Evolutionary conservation across 2,329 filamentous ascomycete genomes (phyloP), one percentile per base, ranked within the genome.

Genomic region (Phialemonium atrogriseum): DNA sequence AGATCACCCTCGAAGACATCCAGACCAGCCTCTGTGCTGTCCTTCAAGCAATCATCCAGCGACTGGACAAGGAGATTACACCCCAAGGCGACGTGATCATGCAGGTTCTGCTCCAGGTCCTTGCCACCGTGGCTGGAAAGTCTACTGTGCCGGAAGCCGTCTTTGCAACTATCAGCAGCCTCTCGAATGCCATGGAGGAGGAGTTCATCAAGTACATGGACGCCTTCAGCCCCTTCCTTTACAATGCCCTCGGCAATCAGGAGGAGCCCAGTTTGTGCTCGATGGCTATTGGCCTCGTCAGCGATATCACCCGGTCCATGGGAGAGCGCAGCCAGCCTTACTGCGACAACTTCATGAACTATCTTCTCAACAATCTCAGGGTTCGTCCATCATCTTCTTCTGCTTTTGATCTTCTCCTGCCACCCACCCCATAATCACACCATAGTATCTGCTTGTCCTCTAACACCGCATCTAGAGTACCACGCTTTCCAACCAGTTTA

Each of bases 121-220:
- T 98, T 33, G 74, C 67, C 46, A 82, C 76, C 21, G 73, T 88
- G 11, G 80, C 83, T 34, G 67, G 76, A 49, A 95, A 94, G 67
- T 95, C 89, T 1, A 91, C 80, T 48, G 91, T 98, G 18, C 91
- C 91, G 11, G 91, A 98, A 60, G 85, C 84, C 7, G 75, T 94
- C 38, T 96, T 98, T 51, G 85, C 87, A 31, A 84, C 86, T 36
- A 83, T 96, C 49, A 91, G 89, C 54, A 79, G 84, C n/a, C 72
- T 98, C 39, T 84, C 91, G 24, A 94, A 84, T 48, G 84, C 88
- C 23, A 72, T 96, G 50, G 88, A 95, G 54, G 85, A 87, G 33
- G 86, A 89, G 45, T 98, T 98, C 58, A 67, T 81, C 55, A 91
- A 93, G 66, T 98, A 98, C 68, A 96, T 98, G 89, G 86, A 94